A percentile compares a stretch with the other conserved stretches of the same genome.
These are phyloP conservation scores for Boletus semigastroideus DNA, from an alignment of 1,284 basidiomycete genomes.

Conservation along the genomic window DNA sequence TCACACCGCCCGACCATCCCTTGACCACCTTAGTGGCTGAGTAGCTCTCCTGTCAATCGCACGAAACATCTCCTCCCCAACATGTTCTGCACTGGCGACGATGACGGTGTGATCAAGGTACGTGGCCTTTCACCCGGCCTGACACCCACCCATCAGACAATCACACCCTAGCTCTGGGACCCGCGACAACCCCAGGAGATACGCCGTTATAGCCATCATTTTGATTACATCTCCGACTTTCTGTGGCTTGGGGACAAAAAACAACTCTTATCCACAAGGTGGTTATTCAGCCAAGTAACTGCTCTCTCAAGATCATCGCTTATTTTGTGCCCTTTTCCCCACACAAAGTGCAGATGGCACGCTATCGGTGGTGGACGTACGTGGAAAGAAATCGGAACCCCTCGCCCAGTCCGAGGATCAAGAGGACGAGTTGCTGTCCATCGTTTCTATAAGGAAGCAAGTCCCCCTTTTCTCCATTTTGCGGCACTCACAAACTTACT, in stretches of 20 bases:
- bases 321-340: constrained; percentile 1
- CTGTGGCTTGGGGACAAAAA: constrained; percentile 83
- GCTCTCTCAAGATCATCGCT: not conserved
- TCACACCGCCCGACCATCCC: constrained; percentile 14
- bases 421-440: constrained; percentile 90
- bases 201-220: constrained; percentile 82
- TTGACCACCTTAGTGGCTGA: constrained; percentile 38
- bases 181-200: constrained; percentile 65
- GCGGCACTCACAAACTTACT: not conserved
- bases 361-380: constrained; percentile 86
- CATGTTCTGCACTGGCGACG: constrained; percentile 84
- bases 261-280: constrained; percentile 86
- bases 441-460: constrained; percentile 80
- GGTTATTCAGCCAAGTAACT: constrained; percentile 26
- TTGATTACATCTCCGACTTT: constrained; percentile 95
- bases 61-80: constrained; percentile 68
- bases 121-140: constrained; percentile 16
- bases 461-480: constrained; percentile 12
- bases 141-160: not conserved
- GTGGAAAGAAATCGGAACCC: constrained; percentile 73
- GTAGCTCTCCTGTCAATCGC: constrained; percentile 83
- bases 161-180: constrained; percentile 77
- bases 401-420: constrained; percentile 89
- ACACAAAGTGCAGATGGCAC: constrained; percentile 82
- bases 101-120: constrained; percentile 92